phyloP scores from a whole-genome alignment of 2,329 filamentous ascomycete species.

The Colletotrichum melonis region DNA sequence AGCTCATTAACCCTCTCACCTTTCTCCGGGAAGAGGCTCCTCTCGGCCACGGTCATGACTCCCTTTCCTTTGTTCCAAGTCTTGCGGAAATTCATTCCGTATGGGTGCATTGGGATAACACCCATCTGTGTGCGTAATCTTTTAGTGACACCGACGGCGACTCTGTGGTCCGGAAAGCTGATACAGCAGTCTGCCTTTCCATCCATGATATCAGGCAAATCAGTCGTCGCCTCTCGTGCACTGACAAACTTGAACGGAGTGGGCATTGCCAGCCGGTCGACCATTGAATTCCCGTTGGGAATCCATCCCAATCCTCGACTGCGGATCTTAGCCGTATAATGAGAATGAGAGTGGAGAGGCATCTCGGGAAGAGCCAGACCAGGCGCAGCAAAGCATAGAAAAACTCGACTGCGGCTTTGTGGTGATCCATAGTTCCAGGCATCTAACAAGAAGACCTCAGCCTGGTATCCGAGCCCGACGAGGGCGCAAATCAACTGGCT shows the following conservation, averaged over 20 bases:
- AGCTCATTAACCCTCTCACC: slow-evolving; percentile 28
- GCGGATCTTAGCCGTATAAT: slow-evolving; percentile 51
- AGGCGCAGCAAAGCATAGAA: slow-evolving; percentile 78
- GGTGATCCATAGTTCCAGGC: slow-evolving; percentile 76
- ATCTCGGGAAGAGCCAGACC: slow-evolving; percentile 66
- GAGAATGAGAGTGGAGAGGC: slow-evolving; percentile 72
- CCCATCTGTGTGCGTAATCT: slow-evolving; percentile 59
- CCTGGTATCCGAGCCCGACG: slow-evolving; percentile 82
- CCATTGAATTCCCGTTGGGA: slow-evolving; percentile 70
- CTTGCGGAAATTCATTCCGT: slow-evolving; percentile 62
- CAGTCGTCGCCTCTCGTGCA: slow-evolving; percentile 63
- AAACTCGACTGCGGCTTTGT: slow-evolving; percentile 75
- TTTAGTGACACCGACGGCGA: slow-evolving; percentile 53
- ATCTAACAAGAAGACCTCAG: slow-evolving; percentile 74
- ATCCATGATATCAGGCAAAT: slow-evolving; percentile 73
- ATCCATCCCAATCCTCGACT: slow-evolving; percentile 63
- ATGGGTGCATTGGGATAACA: slow-evolving; percentile 69
- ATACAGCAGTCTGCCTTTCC: slow-evolving; percentile 71
- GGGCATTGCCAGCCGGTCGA: slow-evolving; percentile 57
- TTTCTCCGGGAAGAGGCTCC: slow-evolving; percentile 50
- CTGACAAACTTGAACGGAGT: slow-evolving; percentile 72
- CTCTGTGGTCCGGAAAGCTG: slow-evolving; percentile 75
- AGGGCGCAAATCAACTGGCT: slow-evolving; percentile 79
- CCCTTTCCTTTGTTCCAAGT: slow-evolving; percentile 54
- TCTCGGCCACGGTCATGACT: slow-evolving; percentile 52